phyloP scores from a whole-genome alignment of 164 flowering plant genomes.

The Piper longum region DNA sequence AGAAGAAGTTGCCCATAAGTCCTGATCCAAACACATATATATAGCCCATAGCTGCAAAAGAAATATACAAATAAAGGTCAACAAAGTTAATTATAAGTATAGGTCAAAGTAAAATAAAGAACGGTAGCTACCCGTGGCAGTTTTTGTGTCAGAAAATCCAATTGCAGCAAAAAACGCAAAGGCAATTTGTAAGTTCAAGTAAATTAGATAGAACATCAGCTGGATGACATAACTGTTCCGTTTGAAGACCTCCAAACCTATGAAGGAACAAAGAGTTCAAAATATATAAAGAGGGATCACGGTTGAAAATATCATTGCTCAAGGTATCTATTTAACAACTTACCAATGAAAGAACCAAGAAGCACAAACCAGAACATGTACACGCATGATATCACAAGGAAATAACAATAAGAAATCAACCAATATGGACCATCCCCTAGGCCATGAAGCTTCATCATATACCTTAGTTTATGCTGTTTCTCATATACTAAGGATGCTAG shows the following conservation, averaged over 20 bases:
- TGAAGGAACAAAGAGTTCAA: not conserved
- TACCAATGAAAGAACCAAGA: constrained; percentile 21
- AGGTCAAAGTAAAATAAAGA: not conserved
- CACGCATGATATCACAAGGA: constrained; percentile 13
- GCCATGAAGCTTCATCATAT: constrained; percentile 39
- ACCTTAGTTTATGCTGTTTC: constrained; percentile 25
- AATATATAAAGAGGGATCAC: not conserved
- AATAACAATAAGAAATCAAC: constrained; percentile 21
- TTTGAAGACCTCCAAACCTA: constrained; percentile 58
- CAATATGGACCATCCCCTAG: constrained; percentile 33
- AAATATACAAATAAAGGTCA: not conserved
- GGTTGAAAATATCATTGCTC: not conserved
- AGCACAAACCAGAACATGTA: constrained; percentile 21
- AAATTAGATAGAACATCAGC: constrained; percentile 39
- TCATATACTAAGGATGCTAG: constrained; percentile 23
- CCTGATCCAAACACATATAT: constrained; percentile 56
- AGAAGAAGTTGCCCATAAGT: constrained; percentile 51
- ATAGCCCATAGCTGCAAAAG: constrained; percentile 39
- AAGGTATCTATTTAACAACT: not conserved
- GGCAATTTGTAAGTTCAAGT: constrained; percentile 40
- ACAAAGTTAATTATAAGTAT: not conserved
- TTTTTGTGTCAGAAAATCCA: constrained; percentile 38
- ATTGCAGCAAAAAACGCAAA: constrained; percentile 35
- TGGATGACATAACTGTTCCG: constrained; percentile 47
- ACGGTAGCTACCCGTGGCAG: constrained; percentile 32